phyloP scores from a whole-genome alignment of 768 basidiomycete species.

The Dioszegia crocea region DNA sequence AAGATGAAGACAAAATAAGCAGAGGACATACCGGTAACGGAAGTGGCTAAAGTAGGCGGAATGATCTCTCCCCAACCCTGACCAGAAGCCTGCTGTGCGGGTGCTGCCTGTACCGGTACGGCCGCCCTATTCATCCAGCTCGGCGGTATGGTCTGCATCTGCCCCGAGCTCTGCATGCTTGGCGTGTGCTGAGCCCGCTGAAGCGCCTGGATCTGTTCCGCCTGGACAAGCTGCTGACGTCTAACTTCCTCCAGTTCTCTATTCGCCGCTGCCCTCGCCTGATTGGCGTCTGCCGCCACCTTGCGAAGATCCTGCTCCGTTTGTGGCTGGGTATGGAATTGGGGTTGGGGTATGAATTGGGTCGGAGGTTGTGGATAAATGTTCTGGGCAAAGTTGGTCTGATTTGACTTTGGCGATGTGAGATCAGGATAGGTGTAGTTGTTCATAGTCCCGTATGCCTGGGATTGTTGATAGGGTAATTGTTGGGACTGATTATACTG shows the following conservation, averaged over 20 bases:
- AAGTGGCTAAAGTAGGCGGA: background rate
- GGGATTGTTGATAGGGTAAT: background rate
- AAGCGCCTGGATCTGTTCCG: conserved; percentile 6
- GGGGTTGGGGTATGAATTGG: background rate
- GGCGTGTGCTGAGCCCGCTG: background rate
- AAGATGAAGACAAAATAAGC: background rate
- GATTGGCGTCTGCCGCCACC: background rate
- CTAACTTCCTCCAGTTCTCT: conserved; percentile 3
- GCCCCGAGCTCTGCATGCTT: background rate
- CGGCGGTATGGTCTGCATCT: conserved; percentile 9
- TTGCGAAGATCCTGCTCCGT: background rate
- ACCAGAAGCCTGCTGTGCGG: background rate
- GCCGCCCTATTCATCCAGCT: conserved; percentile 9
- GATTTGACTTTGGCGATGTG: background rate
- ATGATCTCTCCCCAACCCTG: background rate
- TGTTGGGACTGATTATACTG: background rate
- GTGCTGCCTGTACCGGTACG: background rate
- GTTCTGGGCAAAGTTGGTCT: too few species aligned
- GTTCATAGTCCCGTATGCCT: background rate
- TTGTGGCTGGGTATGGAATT: background rate
- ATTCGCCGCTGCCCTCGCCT: background rate
- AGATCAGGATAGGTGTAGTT: background rate
- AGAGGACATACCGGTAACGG: too few species aligned
- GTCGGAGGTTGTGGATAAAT: too few species aligned
- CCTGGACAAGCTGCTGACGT: conserved; percentile 4